Base-by-base conservation (phyloP, 2,329 filamentous ascomycete species). In the Pyrenochaeta sp. region DNA sequence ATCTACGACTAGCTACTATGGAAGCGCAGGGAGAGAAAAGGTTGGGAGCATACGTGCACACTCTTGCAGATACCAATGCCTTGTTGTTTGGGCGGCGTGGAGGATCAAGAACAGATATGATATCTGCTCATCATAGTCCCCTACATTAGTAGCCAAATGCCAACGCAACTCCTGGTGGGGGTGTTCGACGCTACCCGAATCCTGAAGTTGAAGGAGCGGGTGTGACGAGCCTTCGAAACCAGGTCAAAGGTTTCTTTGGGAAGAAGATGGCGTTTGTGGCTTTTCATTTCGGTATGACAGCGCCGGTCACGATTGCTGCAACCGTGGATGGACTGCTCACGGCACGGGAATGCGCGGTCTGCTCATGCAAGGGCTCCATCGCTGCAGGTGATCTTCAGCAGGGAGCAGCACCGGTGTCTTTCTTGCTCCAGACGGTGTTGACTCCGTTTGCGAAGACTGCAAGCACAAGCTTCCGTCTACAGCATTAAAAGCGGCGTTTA, bases 201-300 rank as follows among this genome's bases (percentile, higher is more conserved):
- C 9, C 36, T 39, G 36, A 39, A 50, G 47, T 54, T 40, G 36
- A 61, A 46, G 63, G 58, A 49, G 55, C 54, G 59, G 57, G 45
- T 50, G 62, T 59, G 65, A 43, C 48, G 52, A 53, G 44, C 24
- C 27, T 56, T 64, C 62, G 56, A 65, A 65, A 62, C 62, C 65
- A 66, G 60, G 54, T 64, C 47, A 51, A 59, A 61, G 64, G 64
- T 58, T 66, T 62, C 54, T 57, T 62, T 56, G 63, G 65, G 65
- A 61, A 66, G 60, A 54, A 68, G 58, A 69, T 72, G 71, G 71
- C 70, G 68, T 65, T 64, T 37, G 66, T 68, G 67, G 69, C 68
- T 67, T 52, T 50, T 61, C 64, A 60, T 24, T 8, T 49, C 64
- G 60, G 71, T 73, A 66, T 63, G 65, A 74, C 71, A 57, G 60